Evolutionary conservation across 257 asterid species (phyloP).

Genomic region (Scutellaria baicalensis): DNA sequence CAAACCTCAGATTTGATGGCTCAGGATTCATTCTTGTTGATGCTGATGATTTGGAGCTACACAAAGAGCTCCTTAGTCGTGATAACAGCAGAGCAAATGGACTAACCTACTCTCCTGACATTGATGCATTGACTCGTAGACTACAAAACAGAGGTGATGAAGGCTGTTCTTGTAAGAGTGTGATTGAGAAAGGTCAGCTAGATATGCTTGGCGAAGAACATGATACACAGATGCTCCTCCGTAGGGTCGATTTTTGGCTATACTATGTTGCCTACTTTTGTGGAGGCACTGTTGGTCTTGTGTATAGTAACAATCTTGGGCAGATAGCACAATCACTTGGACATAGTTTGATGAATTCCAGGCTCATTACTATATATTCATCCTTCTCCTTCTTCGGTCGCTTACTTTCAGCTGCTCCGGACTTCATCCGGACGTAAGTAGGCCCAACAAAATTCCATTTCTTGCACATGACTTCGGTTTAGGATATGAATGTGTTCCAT

Average conservation of each 20-base stretch:
- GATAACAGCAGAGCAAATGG: slow-evolving; percentile 27
- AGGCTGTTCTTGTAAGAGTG: slow-evolving; percentile 30
- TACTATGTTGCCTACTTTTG: slow-evolving; percentile 64
- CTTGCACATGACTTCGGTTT: background rate
- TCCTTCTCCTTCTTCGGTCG: slow-evolving; percentile 95
- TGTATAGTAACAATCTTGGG: slow-evolving; percentile 84
- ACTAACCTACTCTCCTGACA: background rate
- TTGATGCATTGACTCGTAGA: background rate
- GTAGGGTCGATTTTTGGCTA: slow-evolving; percentile 77
- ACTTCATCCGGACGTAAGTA: slow-evolving; percentile 61
- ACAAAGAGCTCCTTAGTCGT: slow-evolving; percentile 44
- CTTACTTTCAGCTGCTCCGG: slow-evolving; percentile 85
- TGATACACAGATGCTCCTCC: slow-evolving; percentile 36
- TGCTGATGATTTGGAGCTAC: slow-evolving; percentile 54
- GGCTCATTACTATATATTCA: slow-evolving; percentile 66
- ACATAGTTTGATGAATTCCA: slow-evolving; percentile 39
- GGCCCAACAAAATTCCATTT: background rate
- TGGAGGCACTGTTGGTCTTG: slow-evolving; percentile 92
- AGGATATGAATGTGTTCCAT: too few relatives aligned
- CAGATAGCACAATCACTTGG: slow-evolving; percentile 90
- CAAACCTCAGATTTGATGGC: slow-evolving; percentile 35
- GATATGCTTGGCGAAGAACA: slow-evolving; percentile 80
- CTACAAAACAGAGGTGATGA: slow-evolving; percentile 11
- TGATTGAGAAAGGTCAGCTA: slow-evolving; percentile 46
- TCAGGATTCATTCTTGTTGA: slow-evolving; percentile 62